Percentiles rank a stretch among this genome's conserved stretches.
Evolutionary conservation across 1,284 basidiomycete species (phyloP).

Genomic region (Pulveroboletus sp.): DNA sequence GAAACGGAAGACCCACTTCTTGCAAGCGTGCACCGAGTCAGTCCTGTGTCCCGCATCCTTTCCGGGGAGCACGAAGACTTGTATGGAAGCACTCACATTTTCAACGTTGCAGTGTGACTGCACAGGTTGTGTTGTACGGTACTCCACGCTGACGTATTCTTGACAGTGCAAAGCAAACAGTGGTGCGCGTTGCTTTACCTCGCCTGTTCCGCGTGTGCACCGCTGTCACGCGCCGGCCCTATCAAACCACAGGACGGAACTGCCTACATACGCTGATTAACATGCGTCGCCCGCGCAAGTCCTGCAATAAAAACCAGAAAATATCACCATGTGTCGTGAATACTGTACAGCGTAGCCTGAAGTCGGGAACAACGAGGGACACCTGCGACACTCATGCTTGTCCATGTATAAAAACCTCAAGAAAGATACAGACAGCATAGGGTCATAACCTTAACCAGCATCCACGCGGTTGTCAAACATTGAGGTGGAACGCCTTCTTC

Average conservation of each 20-base stretch:
- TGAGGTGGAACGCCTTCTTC: slow-evolving; percentile 33
- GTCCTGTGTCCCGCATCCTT: slow-evolving; percentile 11
- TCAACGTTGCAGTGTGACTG: slow-evolving; percentile 13
- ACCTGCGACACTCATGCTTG: slow-evolving; percentile 11
- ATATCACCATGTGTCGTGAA: slow-evolving; percentile 21
- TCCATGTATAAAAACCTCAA: slow-evolving; percentile 22
- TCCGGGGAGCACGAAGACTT: slow-evolving; percentile 7
- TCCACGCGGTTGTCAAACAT: slow-evolving; percentile 23
- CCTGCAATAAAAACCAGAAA: slow-evolving; percentile 5
- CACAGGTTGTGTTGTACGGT: too few species aligned
- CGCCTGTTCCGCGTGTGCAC: slow-evolving; percentile 19
- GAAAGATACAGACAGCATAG: slow-evolving; percentile 25
- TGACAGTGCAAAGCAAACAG: slow-evolving; percentile 7
- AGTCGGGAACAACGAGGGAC: slow-evolving; percentile 8
- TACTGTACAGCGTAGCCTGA: slow-evolving; percentile 33
- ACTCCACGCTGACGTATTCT: slow-evolving; percentile 29
- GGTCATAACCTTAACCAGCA: slow-evolving; percentile 16
- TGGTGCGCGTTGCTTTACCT: slow-evolving; percentile 13
- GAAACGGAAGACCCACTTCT: slow-evolving; percentile 5
- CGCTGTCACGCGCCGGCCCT: neutral
- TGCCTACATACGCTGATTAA: neutral
- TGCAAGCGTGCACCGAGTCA: neutral
- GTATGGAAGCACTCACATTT: slow-evolving; percentile 1
- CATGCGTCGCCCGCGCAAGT: neutral
- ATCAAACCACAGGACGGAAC: neutral